Conservation (phyloP, 306 rosid genomes). For the Alnus glutinosa region DNA sequence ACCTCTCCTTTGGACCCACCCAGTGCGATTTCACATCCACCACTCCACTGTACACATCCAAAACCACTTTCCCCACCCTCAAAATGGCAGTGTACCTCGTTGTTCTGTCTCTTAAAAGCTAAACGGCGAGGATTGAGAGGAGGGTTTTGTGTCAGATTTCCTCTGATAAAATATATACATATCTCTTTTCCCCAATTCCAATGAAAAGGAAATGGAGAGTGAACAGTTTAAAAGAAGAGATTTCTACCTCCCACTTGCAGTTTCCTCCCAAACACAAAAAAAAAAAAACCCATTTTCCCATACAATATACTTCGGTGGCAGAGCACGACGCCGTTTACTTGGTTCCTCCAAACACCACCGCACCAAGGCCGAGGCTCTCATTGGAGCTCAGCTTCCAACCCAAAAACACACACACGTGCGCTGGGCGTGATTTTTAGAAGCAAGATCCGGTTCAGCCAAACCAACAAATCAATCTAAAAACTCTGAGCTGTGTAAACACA, state of each 20-base stretch:
- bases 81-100: constrained; percentile 24
- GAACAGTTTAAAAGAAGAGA: constrained; percentile 6
- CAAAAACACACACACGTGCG: constrained; percentile 55
- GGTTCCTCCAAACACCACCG: constrained; percentile 16
- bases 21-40: constrained; percentile 23
- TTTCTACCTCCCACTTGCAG: too few relatives aligned
- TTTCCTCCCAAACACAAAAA: too few relatives aligned
- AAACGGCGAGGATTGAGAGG: constrained; percentile 8
- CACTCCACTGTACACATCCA: neutral
- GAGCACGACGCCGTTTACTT: constrained; percentile 36
- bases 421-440: constrained; percentile 9
- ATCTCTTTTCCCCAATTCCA: constrained; percentile 49
- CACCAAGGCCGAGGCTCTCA: neutral
- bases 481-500: constrained; percentile 3
- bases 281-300: neutral
- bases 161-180: neutral
- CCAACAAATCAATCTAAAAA: neutral
- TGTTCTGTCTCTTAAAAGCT: constrained; percentile 38
- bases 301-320: neutral
- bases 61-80: constrained; percentile 6
- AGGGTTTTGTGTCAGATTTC: constrained; percentile 37
- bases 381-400: constrained; percentile 40
- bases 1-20: constrained; percentile 22
- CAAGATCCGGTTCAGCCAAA: constrained; percentile 15
- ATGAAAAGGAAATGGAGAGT: constrained; percentile 13